Percentiles rank a stretch among this genome's conserved stretches.
These are phyloP conservation scores for Cryphonectria naterciae DNA, from an alignment of 2,329 filamentous ascomycete species.

Conservation along the genomic window DNA sequence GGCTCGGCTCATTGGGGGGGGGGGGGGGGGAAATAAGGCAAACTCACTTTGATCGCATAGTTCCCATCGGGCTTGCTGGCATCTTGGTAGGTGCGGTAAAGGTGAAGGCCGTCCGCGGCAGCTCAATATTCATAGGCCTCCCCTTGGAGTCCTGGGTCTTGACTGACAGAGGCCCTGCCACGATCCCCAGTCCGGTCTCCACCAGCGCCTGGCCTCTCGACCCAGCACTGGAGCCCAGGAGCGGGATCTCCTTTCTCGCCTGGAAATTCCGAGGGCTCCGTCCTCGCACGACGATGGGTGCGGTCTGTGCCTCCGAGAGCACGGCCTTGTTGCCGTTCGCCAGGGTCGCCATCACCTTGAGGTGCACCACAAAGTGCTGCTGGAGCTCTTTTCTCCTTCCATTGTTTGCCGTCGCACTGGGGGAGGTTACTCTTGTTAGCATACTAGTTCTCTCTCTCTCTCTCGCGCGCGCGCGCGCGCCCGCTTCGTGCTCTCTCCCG, in stretches of 20 bases:
- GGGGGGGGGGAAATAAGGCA: background rate
- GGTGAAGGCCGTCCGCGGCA: constrained; percentile 61
- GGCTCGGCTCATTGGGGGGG: background rate
- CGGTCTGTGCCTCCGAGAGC: constrained; percentile 82
- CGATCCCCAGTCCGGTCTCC: constrained; percentile 64
- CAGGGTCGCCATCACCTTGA: constrained; percentile 84
- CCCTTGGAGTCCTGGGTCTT: constrained; percentile 60
- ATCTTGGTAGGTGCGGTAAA: constrained; percentile 63
- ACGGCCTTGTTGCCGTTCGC: constrained; percentile 81
- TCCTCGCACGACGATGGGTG: constrained; percentile 90
- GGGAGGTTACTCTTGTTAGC: constrained; percentile 29
- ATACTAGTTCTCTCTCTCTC: background rate
- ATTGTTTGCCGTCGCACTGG: constrained; percentile 90
- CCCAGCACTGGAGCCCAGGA: constrained; percentile 76
- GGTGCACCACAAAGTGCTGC: constrained; percentile 89
- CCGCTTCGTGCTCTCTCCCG: no score
- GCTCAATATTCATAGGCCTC: constrained; percentile 56
- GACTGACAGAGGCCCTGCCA: constrained; percentile 58
- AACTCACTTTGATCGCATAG: constrained; percentile 63
- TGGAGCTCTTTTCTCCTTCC: constrained; percentile 92
- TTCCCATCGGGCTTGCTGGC: constrained; percentile 54
- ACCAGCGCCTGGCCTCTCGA: constrained; percentile 76
- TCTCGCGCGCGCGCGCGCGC: no score
- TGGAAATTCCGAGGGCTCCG: constrained; percentile 95
- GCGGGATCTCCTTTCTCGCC: constrained; percentile 87